These are phyloP conservation scores for Cryptococcus wingfieldii DNA, from an alignment of 1,284 basidiomycete species.

Conservation along the genomic window DNA sequence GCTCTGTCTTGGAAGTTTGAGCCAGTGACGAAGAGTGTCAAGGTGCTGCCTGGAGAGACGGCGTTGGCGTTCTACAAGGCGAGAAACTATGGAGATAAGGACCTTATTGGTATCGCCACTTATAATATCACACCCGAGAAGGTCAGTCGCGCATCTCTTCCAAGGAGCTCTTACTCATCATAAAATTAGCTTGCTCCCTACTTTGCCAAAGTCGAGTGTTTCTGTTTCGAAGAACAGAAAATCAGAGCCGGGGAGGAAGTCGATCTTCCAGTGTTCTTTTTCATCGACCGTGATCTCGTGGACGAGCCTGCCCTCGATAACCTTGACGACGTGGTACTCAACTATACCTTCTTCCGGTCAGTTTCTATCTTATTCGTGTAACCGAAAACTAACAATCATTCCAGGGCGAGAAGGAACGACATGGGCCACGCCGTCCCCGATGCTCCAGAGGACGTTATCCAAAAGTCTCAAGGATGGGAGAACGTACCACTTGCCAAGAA, in stretches of 20 bases:
- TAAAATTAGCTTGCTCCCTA: constrained; percentile 81
- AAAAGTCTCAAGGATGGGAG: constrained; percentile 66
- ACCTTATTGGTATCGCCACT: constrained; percentile 97
- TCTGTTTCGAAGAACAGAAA: constrained; percentile 99
- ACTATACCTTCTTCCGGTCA: constrained; percentile 95
- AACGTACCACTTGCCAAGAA: constrained; percentile 37
- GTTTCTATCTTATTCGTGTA: constrained; percentile 22
- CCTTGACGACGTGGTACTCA: constrained; percentile 86
- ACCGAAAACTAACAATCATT: neutral
- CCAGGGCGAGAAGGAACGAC: constrained; percentile 71
- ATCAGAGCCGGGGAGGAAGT: constrained; percentile 94
- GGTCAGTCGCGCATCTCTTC: constrained; percentile 23
- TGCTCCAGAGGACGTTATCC: constrained; percentile 69
- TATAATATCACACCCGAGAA: constrained; percentile 73
- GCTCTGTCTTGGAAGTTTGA: constrained; percentile 89
- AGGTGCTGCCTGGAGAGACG: constrained; percentile 91
- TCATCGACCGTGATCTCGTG: constrained; percentile 93
- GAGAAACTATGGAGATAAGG: constrained; percentile 75
- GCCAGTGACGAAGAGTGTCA: constrained; percentile 85
- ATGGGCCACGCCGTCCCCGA: constrained; percentile 80
- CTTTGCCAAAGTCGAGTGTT: constrained; percentile 99
- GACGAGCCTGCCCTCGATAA: constrained; percentile 84
- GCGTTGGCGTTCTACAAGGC: constrained; percentile 96
- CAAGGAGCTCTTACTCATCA: neutral
- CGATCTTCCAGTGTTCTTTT: constrained; percentile 97